Evolutionary conservation across 2,329 filamentous ascomycete genomes (phyloP).

Genomic region (Sclerotinia trifoliorum): DNA sequence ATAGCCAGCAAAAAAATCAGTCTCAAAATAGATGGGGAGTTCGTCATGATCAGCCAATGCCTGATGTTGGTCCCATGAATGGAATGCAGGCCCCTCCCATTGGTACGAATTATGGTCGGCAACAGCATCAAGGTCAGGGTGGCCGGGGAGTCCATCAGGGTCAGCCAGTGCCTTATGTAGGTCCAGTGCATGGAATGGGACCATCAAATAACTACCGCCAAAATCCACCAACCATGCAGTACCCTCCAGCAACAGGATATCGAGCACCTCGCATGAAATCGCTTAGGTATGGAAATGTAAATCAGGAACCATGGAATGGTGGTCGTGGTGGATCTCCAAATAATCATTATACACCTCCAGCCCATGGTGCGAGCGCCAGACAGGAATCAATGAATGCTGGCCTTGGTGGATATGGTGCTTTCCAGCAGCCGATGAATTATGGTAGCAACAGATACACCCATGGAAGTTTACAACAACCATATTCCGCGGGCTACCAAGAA

Average conservation of each 20-base stretch:
- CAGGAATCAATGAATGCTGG: background rate
- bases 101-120: fast-evolving
- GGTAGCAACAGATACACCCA: fast-evolving
- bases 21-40: too few species aligned
- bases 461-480: background rate
- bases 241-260: background rate
- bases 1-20: background rate
- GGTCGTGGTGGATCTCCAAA: background rate
- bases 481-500: background rate
- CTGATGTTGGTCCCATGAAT: background rate
- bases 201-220: background rate
- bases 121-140: background rate
- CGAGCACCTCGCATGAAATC: fast-evolving
- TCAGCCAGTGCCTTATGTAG: fast-evolving
- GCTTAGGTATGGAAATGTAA: too few species aligned
- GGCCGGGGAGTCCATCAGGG: background rate
- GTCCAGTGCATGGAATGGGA: background rate
- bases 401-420: fast-evolving
- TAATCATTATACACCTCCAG: background rate
- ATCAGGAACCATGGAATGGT: too few species aligned
- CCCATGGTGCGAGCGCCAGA: background rate
- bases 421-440: background rate
- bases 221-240: background rate
- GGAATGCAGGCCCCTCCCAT: background rate
- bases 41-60: too few species aligned